These are phyloP conservation scores for Quercus cerris DNA, from an alignment of 306 rosid species.

Conservation along the genomic window DNA sequence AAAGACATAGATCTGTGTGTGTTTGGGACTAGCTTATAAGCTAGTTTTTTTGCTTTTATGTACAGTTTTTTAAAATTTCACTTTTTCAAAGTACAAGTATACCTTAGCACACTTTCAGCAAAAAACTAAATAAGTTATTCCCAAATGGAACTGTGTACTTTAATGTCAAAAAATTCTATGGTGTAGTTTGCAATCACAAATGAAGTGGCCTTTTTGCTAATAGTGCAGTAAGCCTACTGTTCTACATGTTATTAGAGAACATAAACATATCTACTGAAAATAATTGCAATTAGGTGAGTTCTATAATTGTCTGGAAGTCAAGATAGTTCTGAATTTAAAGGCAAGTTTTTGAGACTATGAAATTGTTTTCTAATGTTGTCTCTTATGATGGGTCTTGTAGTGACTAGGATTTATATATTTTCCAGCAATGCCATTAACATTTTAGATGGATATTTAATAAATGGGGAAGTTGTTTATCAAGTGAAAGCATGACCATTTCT, in stretches of 20 bases:
- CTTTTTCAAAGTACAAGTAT: too few relatives aligned
- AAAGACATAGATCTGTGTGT: background rate
- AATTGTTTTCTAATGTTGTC: background rate
- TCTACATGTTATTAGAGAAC: background rate
- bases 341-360: background rate
- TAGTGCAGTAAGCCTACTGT: background rate
- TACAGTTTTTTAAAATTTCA: too few relatives aligned
- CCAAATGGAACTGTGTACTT: too few relatives aligned
- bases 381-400: background rate
- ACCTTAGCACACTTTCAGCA: too few relatives aligned
- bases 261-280: background rate
- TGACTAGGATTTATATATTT: background rate
- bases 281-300: background rate
- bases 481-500: background rate
- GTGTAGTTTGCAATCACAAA: background rate
- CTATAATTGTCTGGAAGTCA: background rate
- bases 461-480: background rate
- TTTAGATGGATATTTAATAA: constrained; percentile 1
- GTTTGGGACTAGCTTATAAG: too few relatives aligned
- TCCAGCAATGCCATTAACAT: background rate
- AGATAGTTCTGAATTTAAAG: background rate
- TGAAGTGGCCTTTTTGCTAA: background rate
- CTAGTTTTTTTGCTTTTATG: too few relatives aligned
- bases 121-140: too few relatives aligned
- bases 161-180: background rate